Evolutionary conservation across 768 basidiomycete species (phyloP), one percentile per base, ranked within the genome.

Genomic region (Symmetrospora coprosmae): DNA sequence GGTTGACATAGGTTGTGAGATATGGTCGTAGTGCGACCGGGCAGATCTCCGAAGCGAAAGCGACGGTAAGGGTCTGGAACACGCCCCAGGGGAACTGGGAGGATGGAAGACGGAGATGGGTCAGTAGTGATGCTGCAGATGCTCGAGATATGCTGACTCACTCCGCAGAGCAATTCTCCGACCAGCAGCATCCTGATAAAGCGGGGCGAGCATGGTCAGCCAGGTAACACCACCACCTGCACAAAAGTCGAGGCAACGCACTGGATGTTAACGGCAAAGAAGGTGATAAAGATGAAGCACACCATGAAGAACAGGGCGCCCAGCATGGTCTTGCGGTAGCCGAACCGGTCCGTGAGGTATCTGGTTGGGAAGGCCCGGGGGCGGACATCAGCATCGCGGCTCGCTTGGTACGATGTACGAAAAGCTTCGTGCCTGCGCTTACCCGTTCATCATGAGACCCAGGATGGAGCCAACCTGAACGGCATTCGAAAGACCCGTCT

Each of bases 401-500:
- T n/a, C n/a, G n/a, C n/a, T n/a, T n/a, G n/a, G n/a, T n/a, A n/a
- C n/a, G n/a, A n/a, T n/a, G n/a, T n/a, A n/a, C n/a, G n/a, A n/a
- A n/a, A n/a, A n/a, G n/a, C n/a, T n/a, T n/a, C n/a, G n/a, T n/a
- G n/a, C n/a, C n/a, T n/a, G n/a, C n/a, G n/a, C n/a, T 34, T 47
- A 66, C 34, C 74, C 75, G 59, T 73, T 74, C 58, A 73, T 52
- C 33, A 61, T 50, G 23, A 67, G 58, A 49, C 67, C 67, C 1
- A 66, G 27, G 46, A 67, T 66, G 30, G 56, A 50, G 2, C 67
- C 67, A 37, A 64, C 40, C 34, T 64, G 51, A n/a, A 59, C 67
- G 9, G 72, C 74, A 66, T 74, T 74, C 21, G 66, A 66, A 25
- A 75, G 64, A 41, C 72, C 74, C 17, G 73, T 66, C 50, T 75